A percentile compares a stretch with the other conserved stretches of the same genome.
phyloP scores from a whole-genome alignment of 192 early-diverging fungal species.

The Anaeromyces robustus region DNA sequence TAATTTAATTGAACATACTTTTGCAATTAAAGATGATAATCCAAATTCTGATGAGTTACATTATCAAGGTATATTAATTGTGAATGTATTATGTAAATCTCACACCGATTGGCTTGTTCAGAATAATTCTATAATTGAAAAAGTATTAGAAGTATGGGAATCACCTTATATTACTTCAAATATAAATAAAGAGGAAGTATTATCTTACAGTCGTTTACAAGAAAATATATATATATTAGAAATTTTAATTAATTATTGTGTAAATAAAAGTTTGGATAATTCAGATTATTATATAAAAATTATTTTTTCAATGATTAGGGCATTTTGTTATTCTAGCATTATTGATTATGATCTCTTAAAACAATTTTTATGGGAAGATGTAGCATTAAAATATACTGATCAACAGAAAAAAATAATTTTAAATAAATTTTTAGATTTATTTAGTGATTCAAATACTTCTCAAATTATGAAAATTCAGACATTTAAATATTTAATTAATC shows the following conservation, averaged over 20 bases:
- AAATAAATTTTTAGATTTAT: constrained; percentile 60
- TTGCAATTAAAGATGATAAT: constrained; percentile 5
- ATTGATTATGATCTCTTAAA: constrained; percentile 26
- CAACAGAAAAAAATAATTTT: constrained; percentile 51
- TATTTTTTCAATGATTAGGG: constrained; percentile 57
- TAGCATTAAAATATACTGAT: constrained; percentile 32
- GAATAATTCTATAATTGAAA: constrained; percentile 4
- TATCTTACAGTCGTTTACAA: background rate
- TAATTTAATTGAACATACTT: constrained; percentile 23
- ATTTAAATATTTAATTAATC: constrained; percentile 69
- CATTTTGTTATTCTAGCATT: background rate
- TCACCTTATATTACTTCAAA: background rate
- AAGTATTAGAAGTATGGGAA: constrained; percentile 1
- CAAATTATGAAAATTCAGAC: constrained; percentile 53
- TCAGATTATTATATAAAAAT: constrained; percentile 19
- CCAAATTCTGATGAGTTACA: constrained; percentile 15
- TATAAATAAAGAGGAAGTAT: background rate
- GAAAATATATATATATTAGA: constrained; percentile 48
- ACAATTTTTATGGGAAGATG: constrained; percentile 54
- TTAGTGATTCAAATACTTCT: constrained; percentile 36
- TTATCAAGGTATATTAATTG: constrained; percentile 42
- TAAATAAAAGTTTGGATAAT: constrained; percentile 36
- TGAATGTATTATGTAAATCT: constrained; percentile 30
- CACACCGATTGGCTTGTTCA: constrained; percentile 30
- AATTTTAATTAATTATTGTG: constrained; percentile 53